These are phyloP conservation scores for Hericium coralloides DNA, from an alignment of 768 basidiomycete genomes.

Conservation along the genomic window DNA sequence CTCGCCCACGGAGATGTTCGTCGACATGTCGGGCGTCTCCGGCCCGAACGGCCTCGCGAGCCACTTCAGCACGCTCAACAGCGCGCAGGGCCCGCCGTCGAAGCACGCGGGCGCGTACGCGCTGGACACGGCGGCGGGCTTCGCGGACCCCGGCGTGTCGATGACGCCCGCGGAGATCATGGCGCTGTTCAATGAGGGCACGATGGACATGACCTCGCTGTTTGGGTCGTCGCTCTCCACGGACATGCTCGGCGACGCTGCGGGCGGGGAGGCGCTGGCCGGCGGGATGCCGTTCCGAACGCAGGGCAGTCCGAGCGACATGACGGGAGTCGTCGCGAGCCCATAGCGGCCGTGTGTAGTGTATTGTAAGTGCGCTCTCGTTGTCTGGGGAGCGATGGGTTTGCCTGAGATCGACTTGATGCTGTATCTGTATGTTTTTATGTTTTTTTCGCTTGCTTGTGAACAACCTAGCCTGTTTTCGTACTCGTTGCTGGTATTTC, in stretches of 20 bases:
- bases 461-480: too few relatives aligned
- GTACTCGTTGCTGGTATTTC: too few relatives aligned
- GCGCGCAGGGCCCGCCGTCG: neutral
- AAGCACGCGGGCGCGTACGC: neutral
- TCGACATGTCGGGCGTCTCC: neutral
- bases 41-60: neutral
- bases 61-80: neutral
- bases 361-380: too few relatives aligned
- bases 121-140: neutral
- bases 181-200: conserved; percentile 6
- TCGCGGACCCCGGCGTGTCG: neutral
- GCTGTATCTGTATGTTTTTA: too few relatives aligned
- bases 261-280: neutral
- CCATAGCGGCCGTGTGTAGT: too few relatives aligned
- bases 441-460: too few relatives aligned
- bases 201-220: conserved; percentile 1
- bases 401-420: too few relatives aligned
- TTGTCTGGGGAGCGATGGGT: too few relatives aligned
- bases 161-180: conserved; percentile 6
- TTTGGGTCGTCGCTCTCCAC: neutral
- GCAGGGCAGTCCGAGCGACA: neutral
- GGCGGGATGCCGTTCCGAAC: neutral
- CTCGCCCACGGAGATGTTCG: conserved; percentile 3
- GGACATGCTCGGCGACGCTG: neutral
- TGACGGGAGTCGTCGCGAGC: neutral